Conservation (phyloP, 2,329 filamentous ascomycete species). For the Phaeosphaeriaceae sp. region DNA sequence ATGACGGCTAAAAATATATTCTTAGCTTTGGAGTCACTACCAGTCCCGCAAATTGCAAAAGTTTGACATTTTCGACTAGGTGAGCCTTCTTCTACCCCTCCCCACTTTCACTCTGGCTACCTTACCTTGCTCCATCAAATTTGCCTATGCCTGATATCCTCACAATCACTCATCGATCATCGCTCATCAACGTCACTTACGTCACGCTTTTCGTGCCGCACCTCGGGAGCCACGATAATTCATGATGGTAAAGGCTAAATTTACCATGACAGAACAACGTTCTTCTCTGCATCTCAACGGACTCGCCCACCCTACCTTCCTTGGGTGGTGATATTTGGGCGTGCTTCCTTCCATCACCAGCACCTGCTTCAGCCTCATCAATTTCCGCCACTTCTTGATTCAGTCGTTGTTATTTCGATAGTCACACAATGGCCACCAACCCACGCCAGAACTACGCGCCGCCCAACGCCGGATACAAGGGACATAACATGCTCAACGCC, state of each 20-base stretch:
- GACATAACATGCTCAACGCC: slow-evolving; percentile 38
- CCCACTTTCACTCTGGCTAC: slow-evolving; percentile 9
- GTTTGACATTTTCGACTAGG: slow-evolving; percentile 50
- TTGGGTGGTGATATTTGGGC: slow-evolving; percentile 19
- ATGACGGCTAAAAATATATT: slow-evolving; percentile 20
- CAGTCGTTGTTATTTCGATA: not conserved
- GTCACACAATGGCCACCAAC: slow-evolving; percentile 37
- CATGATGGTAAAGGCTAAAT: slow-evolving; percentile 16
- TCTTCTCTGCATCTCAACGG: slow-evolving; percentile 41
- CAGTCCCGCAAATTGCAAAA: slow-evolving; percentile 47
- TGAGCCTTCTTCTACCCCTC: slow-evolving; percentile 28
- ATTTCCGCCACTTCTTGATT: slow-evolving; percentile 1
- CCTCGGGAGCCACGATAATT: no score
- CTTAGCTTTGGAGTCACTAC: slow-evolving; percentile 52
- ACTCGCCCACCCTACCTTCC: slow-evolving; percentile 19
- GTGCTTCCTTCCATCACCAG: not conserved
- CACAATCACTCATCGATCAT: slow-evolving; percentile 20
- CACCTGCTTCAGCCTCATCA: slow-evolving; percentile 6
- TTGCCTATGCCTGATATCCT: slow-evolving; percentile 11
- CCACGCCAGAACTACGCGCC: slow-evolving; percentile 39
- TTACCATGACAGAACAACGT: slow-evolving; percentile 32
- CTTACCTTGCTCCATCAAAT: slow-evolving; percentile 5
- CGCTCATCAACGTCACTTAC: not conserved
- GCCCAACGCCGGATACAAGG: slow-evolving; percentile 37
- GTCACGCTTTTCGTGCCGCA: not conserved